Conservation (phyloP, 2,329 filamentous ascomycete genomes). For the Hymenoscyphus linearis region DNA sequence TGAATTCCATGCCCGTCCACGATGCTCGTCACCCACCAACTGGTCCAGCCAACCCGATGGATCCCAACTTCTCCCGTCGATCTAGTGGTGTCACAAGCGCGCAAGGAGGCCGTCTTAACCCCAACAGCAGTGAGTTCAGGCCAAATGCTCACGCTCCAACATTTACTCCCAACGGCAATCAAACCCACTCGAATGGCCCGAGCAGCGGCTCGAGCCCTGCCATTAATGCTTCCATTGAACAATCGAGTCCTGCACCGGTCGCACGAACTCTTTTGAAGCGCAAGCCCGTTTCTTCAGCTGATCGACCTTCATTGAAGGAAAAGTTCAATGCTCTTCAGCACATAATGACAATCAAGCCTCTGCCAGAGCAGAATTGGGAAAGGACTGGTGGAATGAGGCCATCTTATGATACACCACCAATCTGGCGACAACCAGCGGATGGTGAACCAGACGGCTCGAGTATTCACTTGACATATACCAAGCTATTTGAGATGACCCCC, state of each 20-base stretch:
- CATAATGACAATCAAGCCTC: constrained; percentile 49
- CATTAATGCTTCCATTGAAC: constrained; percentile 32
- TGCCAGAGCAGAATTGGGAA: constrained; percentile 57
- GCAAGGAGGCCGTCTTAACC: constrained; percentile 54
- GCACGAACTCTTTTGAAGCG: constrained; percentile 56
- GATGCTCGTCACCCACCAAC: constrained; percentile 70
- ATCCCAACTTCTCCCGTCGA: constrained; percentile 49
- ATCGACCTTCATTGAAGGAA: constrained; percentile 48
- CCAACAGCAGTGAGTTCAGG: constrained; percentile 71
- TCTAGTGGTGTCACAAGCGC: constrained; percentile 47
- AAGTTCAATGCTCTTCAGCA: constrained; percentile 59
- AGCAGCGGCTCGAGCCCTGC: constrained; percentile 67
- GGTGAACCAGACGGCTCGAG: constrained; percentile 66
- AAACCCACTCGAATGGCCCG: constrained; percentile 21
- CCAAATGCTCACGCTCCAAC: constrained; percentile 75
- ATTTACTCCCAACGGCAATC: constrained; percentile 65
- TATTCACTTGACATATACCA: constrained; percentile 63
- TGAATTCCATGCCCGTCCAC: constrained; percentile 30
- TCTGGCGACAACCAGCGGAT: constrained; percentile 69
- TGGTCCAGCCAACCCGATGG: constrained; percentile 58
- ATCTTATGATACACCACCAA: constrained; percentile 77
- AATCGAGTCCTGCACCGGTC: constrained; percentile 34
- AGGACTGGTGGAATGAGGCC: constrained; percentile 79
- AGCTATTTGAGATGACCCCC: constrained; percentile 70
- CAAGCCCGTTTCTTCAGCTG: constrained; percentile 59